Percentiles rank a stretch among this genome's conserved stretches.
Evolutionary conservation across 2,329 filamentous ascomycete species (phyloP).

Genomic region (Fusarium xyrophilum): DNA sequence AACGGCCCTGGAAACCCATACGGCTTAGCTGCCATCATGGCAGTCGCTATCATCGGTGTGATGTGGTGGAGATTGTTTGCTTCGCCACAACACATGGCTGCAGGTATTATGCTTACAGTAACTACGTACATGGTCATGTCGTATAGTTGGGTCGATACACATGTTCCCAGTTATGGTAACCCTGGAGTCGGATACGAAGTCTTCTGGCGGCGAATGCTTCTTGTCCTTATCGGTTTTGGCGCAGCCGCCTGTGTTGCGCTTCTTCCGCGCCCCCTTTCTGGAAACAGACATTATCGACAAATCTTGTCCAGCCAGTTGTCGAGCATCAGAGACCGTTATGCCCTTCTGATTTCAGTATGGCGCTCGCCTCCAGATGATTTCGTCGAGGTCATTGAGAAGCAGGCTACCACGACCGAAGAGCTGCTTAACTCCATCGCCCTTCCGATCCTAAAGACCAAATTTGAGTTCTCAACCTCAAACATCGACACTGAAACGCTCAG

Average conservation of each 20-base stretch:
- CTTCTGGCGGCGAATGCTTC: conserved; percentile 13
- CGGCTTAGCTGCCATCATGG: conserved; percentile 29
- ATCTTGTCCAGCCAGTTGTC: conserved; percentile 12
- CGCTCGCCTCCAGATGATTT: conserved; percentile 5
- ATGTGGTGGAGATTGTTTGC: conserved; percentile 36
- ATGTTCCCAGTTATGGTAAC: conserved; percentile 26
- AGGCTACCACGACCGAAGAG: conserved; percentile 7
- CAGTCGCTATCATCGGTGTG: conserved; percentile 20
- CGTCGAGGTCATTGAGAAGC: conserved; percentile 7
- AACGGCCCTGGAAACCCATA: conserved; percentile 21
- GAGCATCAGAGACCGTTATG: conserved; percentile 10
- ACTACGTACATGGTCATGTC: conserved; percentile 31
- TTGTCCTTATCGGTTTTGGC: conserved; percentile 14
- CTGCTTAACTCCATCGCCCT: conserved; percentile 6
- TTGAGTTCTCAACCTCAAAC: conserved; percentile 20
- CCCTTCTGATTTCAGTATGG: conserved; percentile 7
- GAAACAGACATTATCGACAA: conserved; percentile 12
- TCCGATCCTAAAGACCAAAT: conserved; percentile 12
- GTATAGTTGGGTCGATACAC: conserved; percentile 34
- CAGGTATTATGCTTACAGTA: conserved; percentile 30
- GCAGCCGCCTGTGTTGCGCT: conserved; percentile 10
- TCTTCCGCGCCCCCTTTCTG: background rate
- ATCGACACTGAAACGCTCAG: conserved; percentile 11
- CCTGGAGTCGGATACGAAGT: conserved; percentile 13
- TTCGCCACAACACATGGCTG: conserved; percentile 25